Percentiles rank a stretch among this genome's conserved stretches.
Evolutionary conservation across 306 rosid species (phyloP).

Genomic region (Phaseolus lunatus): DNA sequence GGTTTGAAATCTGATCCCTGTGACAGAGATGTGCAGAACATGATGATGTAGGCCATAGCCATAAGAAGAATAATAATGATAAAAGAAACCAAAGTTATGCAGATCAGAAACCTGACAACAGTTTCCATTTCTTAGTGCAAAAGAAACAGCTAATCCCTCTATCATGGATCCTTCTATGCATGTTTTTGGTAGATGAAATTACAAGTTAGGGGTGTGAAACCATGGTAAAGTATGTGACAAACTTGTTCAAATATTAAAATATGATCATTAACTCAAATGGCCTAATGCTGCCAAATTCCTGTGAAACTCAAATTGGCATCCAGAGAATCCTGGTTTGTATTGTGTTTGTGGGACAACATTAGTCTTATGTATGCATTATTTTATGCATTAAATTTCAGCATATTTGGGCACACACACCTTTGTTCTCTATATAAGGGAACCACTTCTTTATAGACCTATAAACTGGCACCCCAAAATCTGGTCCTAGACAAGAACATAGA

Average conservation of each 20-base stretch:
- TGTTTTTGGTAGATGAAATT: too few species aligned
- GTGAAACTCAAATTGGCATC: neutral
- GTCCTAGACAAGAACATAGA: neutral
- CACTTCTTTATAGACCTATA: conserved; percentile 9
- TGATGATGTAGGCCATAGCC: neutral
- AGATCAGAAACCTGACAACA: conserved; percentile 21
- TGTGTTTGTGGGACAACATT: conserved; percentile 23
- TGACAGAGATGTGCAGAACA: conserved; percentile 42
- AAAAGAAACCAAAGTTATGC: neutral
- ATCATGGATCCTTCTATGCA: neutral
- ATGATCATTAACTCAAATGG: neutral
- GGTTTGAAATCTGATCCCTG: conserved; percentile 19
- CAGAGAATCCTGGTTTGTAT: neutral
- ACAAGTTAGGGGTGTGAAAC: too few species aligned
- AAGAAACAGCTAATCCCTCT: conserved; percentile 49
- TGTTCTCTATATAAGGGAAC: conserved; percentile 34
- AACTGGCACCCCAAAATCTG: neutral
- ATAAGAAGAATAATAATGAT: neutral
- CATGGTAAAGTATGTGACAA: too few species aligned
- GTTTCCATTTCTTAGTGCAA: conserved; percentile 44
- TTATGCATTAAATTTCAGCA: neutral
- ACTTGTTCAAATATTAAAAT: too few species aligned
- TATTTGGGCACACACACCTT: conserved; percentile 12
- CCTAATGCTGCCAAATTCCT: neutral
- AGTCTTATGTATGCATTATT: too few species aligned